These are phyloP conservation scores for Vitis cinerea DNA, from an alignment of 164 flowering plant genomes.

Conservation along the genomic window DNA sequence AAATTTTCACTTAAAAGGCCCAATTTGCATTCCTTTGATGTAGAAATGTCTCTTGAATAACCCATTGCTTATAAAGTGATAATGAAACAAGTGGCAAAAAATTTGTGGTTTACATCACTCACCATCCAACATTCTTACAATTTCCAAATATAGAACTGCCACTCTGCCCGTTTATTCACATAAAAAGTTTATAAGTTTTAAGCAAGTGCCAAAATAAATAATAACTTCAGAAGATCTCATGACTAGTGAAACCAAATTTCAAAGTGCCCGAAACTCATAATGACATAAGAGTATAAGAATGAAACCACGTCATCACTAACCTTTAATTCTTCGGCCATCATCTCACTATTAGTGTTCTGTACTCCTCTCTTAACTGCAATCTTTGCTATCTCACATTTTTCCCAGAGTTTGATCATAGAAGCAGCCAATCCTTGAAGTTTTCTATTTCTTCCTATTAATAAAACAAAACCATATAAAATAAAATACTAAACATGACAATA, in stretches of 20 bases:
- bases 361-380: constrained; percentile 95
- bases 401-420: constrained; percentile 91
- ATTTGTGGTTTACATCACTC: too few species aligned
- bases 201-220: too few species aligned
- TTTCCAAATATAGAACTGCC: background rate
- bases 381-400: constrained; percentile 91
- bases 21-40: too few species aligned
- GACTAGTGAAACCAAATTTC: background rate
- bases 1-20: too few species aligned
- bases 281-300: background rate
- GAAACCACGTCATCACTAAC: constrained; percentile 28
- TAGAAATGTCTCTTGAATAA: too few species aligned
- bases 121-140: background rate
- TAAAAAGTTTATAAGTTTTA: background rate
- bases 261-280: background rate
- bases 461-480: constrained; percentile 2
- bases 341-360: constrained; percentile 77
- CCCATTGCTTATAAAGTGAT: too few species aligned
- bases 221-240: background rate
- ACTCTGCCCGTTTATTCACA: background rate
- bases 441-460: constrained; percentile 74
- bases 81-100: too few species aligned
- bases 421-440: constrained; percentile 91
- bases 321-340: constrained; percentile 95
- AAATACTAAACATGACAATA: background rate